Evolutionary conservation across 2,329 filamentous ascomycete genomes (phyloP).

Genomic region (Rutstroemia sp.): DNA sequence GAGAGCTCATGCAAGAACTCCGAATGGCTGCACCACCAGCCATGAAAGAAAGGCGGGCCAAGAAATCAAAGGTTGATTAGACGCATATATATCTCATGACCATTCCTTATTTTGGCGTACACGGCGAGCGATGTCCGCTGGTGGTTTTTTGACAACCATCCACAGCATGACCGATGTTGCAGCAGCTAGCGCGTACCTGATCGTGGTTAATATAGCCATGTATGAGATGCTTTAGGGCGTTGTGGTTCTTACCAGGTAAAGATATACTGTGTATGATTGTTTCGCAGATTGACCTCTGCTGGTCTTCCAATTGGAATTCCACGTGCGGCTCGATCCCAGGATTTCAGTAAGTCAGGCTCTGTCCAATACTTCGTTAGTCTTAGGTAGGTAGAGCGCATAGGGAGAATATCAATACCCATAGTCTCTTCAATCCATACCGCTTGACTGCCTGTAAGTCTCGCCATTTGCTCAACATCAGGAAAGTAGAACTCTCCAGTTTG

Average conservation of each 20-base stretch:
- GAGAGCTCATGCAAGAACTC: conserved; percentile 76
- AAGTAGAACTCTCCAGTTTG: conserved; percentile 88
- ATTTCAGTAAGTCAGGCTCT: conserved; percentile 73
- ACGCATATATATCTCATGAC: conserved; percentile 41
- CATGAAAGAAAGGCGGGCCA: conserved; percentile 30
- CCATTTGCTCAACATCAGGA: conserved; percentile 90
- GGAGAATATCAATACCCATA: conserved; percentile 55
- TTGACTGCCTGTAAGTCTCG: conserved; percentile 70
- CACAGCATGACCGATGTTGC: conserved; percentile 94
- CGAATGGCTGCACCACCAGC: conserved; percentile 57
- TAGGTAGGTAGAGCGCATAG: neutral
- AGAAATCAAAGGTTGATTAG: conserved; percentile 22
- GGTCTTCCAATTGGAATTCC: conserved; percentile 85
- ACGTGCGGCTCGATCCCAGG: conserved; percentile 67
- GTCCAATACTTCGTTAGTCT: conserved; percentile 4
- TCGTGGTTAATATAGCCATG: neutral
- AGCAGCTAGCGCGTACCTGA: conserved; percentile 75
- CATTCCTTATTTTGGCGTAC: conserved; percentile 71
- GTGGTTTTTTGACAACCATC: conserved; percentile 86
- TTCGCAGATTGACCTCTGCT: conserved; percentile 85
- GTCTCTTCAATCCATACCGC: conserved; percentile 94
- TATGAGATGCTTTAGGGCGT: neutral
- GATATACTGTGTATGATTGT: conserved; percentile 97
- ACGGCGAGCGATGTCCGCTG: conserved; percentile 62
- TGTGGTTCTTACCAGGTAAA: conserved; percentile 79